Evolutionary conservation across 345 rosid genomes (phyloP), one percentile per base, ranked within the genome.

Genomic region (Pistacia integerrima): DNA sequence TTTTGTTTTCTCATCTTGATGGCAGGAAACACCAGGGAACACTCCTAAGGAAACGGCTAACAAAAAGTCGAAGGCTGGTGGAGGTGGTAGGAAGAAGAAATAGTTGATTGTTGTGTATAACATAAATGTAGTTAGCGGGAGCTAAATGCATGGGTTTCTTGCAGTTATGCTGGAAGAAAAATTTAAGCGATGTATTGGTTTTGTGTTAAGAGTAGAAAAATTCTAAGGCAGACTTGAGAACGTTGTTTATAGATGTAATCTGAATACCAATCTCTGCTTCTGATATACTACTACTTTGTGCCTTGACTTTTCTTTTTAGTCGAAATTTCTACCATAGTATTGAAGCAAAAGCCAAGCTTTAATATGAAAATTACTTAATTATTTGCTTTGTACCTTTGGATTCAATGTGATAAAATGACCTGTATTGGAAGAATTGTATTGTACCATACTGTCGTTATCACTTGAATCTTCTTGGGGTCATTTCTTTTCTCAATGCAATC

Each of bases 21-120:
- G 61, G 74, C 84, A 93, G 97, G 94, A 90, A 79, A 76, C 77
- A 58, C 84, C 88, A 0, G 84, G 72, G 77, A 81, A 64, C 44
- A 73, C 76, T 51, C 69, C 78, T 18, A 92, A 87, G 79, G 89
- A 79, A 78, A 74, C 87, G n/a, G 25, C 75, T 68, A 88, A 82
- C 77, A 92, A 90, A 76, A 93, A 90, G 83, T 41, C 85, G 7
- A 92, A 90, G 84, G 90, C 82, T 67, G 87, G 84, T 75, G 90
- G 84, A 73, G 90, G 92, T 76, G 92, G 80, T n/a, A 88, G 68
- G 86, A 93, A 86, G 87, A 91, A 86, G 89, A 81, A 90, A 66
- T 85, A 85, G 78, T 71, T 54, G 57, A 64, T 56, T 71, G 28
- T 51, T 67, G 58, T 13, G 33, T 51, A 22, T 65, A 62, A 60